Conservation (phyloP, 1,139 yeast genomes). For the Arxiozyma heterogenica region DNA sequence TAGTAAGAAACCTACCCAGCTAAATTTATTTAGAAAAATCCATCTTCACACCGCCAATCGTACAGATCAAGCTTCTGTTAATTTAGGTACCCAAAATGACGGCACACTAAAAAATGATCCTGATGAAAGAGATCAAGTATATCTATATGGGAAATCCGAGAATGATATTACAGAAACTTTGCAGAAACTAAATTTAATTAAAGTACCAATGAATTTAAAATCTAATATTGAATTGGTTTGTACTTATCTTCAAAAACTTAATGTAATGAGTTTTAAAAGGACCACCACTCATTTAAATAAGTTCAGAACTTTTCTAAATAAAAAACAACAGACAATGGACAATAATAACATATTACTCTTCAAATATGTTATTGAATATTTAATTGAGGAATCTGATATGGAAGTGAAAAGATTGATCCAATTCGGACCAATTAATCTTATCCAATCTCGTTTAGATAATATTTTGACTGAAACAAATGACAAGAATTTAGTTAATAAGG, state of each 20-base stretch:
- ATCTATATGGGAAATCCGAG: background rate
- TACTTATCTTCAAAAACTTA: background rate
- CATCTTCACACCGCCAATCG: too few relatives aligned
- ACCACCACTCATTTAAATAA: background rate
- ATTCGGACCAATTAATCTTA: conserved; percentile 7
- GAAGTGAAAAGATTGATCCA: conserved; percentile 18
- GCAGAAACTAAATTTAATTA: background rate
- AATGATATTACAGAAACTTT: background rate
- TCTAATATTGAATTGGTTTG: background rate
- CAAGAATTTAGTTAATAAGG: background rate
- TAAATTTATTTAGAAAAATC: too few relatives aligned
- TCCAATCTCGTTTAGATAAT: background rate
- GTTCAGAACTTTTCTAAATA: conserved; percentile 19
- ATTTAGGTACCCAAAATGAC: background rate
- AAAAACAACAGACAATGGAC: conserved; percentile 5
- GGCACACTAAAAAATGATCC: too few relatives aligned
- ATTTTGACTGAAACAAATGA: background rate
- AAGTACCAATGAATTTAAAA: background rate
- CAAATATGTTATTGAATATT: conserved; percentile 15
- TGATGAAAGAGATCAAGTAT: conserved; percentile 1
- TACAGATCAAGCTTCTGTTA: too few relatives aligned
- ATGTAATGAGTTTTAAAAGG: background rate
- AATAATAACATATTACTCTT: background rate
- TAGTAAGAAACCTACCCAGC: too few relatives aligned
- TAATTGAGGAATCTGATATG: conserved; percentile 18